These are phyloP conservation scores for Trichocladium uniseriatum DNA, from an alignment of 495 filamentous ascomycete species.

Conservation along the genomic window DNA sequence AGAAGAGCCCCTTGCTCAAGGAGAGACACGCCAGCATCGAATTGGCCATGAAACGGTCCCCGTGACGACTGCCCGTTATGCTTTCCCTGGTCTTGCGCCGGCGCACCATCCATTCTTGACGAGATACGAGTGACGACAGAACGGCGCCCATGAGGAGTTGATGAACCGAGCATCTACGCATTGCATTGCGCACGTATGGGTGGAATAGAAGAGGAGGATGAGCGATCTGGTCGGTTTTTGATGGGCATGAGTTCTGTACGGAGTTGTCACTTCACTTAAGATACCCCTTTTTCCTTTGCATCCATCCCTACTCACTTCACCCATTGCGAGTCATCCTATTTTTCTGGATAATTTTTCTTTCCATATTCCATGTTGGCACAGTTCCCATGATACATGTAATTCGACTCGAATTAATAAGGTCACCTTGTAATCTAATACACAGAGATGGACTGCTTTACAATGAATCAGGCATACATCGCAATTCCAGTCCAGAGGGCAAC, in stretches of 20 bases:
- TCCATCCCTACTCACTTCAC: neutral
- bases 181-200: neutral
- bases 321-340: too few species aligned
- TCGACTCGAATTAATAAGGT: too few species aligned
- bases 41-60: conserved; percentile 29
- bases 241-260: neutral
- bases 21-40: conserved; percentile 46
- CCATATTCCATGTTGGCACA: too few species aligned
- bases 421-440: too few species aligned
- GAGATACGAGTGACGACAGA: conserved; percentile 3
- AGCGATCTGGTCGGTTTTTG: conserved; percentile 2
- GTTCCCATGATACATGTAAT: too few species aligned
- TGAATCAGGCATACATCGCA: too few species aligned
- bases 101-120: neutral
- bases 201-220: neutral
- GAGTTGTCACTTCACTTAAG: conserved; percentile 27
- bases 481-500: too few species aligned
- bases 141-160: neutral
- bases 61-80: conserved; percentile 4
- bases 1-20: conserved; percentile 41
- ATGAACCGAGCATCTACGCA: neutral
- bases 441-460: too few species aligned
- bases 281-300: conserved; percentile 21
- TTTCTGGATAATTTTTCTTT: neutral
- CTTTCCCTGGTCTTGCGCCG: neutral